Evolutionary conservation across 2,329 filamentous ascomycete species (phyloP).

Genomic region (Magnaporthiopsis rhizophila): DNA sequence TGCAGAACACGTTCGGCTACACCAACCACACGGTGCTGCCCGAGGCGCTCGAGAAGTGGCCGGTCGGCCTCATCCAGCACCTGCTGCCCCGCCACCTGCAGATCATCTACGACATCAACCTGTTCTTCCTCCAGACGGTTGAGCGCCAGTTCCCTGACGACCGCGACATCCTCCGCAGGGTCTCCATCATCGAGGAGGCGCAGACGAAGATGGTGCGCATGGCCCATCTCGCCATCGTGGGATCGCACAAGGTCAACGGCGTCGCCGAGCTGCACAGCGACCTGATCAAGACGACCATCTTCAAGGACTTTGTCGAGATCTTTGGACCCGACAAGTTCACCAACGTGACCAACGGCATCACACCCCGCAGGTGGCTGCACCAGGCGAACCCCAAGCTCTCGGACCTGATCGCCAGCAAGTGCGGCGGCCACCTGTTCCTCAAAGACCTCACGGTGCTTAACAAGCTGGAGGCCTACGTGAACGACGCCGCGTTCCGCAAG

Average conservation of each 20-base stretch:
- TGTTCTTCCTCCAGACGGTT: slow-evolving; percentile 84
- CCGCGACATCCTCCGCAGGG: slow-evolving; percentile 71
- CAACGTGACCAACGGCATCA: slow-evolving; percentile 98
- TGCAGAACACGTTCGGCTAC: slow-evolving; percentile 77
- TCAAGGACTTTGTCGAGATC: slow-evolving; percentile 95
- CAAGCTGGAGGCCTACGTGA: slow-evolving; percentile 73
- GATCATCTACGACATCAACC: slow-evolving; percentile 97
- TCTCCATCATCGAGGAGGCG: slow-evolving; percentile 97
- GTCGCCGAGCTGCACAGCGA: slow-evolving; percentile 97
- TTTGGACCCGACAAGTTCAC: slow-evolving; percentile 97
- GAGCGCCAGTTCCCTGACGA: slow-evolving; percentile 88
- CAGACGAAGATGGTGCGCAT: slow-evolving; percentile 98
- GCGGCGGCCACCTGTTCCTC: slow-evolving; percentile 74
- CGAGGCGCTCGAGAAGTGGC: slow-evolving; percentile 97
- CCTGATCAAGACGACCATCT: slow-evolving; percentile 97
- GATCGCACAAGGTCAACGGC: slow-evolving; percentile 98
- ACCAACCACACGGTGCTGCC: slow-evolving; percentile 98
- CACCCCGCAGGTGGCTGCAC: slow-evolving; percentile 90
- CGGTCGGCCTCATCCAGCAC: slow-evolving; percentile 84
- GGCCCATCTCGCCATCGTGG: slow-evolving; percentile 90
- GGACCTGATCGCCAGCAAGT: slow-evolving; percentile 84
- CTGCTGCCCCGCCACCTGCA: slow-evolving; percentile 89
- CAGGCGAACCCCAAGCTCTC: slow-evolving; percentile 93
- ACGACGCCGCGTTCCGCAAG: slow-evolving; percentile 85
- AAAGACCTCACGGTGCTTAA: slow-evolving; percentile 84